Evolutionary conservation across 2,329 filamentous ascomycete species (phyloP), one percentile per base, ranked within the genome.

Genomic region (Botryosphaeria dothidea): DNA sequence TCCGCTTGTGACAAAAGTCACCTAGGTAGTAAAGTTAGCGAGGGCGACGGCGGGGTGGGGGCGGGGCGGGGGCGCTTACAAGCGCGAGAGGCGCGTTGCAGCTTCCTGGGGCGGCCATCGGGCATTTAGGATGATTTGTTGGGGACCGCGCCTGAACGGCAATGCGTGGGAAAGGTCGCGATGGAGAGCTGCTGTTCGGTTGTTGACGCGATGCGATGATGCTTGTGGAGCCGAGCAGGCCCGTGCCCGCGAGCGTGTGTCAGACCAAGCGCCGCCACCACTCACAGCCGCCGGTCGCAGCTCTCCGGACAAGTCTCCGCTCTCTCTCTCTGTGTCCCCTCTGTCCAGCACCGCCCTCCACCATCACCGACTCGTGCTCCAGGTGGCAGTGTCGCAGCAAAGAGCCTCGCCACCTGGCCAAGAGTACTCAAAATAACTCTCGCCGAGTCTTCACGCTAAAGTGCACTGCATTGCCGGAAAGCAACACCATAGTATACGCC

Each of bases 1-100:
- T 81, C 43, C 81, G 75, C 64, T 77, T 71, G 70, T 85, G 81
- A 71, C 84, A 85, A 70, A 82, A 81, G 71, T 85, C 83, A 70
- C 79, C 67, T 69, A 45, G 15, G 25, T 38, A 8, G 15, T 23
- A 49, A n/a, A 49, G 57, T 45, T n/a, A 45, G 21, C 31, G 11
- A 27, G 15, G 21, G 23, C 21, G 21, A 45, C n/a, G n/a, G 41
- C n/a, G 19, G 19, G 2, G 15, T 3, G n/a, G 11, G 27, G 34
- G 46, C 21, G 25, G 49, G 19, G 46, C 25, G n/a, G 31, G 31
- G 31, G 13, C 7, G 25, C 56, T 27, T 38, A 62, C 75, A 77
- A 17, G 75, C 75, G 62, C 75, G 71, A 1, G 74, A 76, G 54
- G 75, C 75, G 48, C 75, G 71, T 66, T 76, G 74, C 49, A 76